These are phyloP conservation scores for Hippophae gyantsensis DNA, from an alignment of 306 rosid species.

Conservation along the genomic window DNA sequence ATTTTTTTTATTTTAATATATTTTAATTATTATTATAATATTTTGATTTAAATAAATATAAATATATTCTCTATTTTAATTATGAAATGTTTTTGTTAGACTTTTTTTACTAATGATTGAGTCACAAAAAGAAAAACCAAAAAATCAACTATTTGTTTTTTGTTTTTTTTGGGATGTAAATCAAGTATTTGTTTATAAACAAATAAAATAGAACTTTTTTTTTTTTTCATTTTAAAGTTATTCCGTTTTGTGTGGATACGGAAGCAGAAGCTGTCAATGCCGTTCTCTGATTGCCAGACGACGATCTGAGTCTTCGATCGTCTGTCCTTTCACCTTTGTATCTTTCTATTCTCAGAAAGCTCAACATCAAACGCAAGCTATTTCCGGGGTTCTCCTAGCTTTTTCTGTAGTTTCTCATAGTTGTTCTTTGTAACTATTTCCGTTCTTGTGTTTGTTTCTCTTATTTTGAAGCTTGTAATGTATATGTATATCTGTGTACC, in stretches of 20 bases:
- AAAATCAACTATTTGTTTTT: too few relatives aligned
- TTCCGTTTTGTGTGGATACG: conserved; percentile 56
- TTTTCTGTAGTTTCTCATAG: background rate
- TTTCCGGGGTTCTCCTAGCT: background rate
- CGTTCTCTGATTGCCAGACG: conserved; percentile 23
- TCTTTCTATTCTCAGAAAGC: conserved; percentile 24
- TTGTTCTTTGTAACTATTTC: background rate
- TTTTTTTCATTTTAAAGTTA: conserved; percentile 1
- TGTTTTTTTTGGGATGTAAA: too few relatives aligned
- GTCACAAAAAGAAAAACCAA: too few relatives aligned
- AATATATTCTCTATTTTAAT: too few relatives aligned
- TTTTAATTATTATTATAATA: too few relatives aligned
- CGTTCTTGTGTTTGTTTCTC: conserved; percentile 6
- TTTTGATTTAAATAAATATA: too few relatives aligned
- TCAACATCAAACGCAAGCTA: conserved; percentile 9
- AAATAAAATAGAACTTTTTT: too few relatives aligned
- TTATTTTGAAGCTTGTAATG: conserved; percentile 14
- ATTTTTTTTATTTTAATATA: too few relatives aligned
- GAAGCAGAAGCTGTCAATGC: conserved; percentile 38
- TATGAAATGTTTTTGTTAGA: too few relatives aligned
- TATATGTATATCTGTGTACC: conserved; percentile 4
- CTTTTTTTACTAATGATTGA: too few relatives aligned
- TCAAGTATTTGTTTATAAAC: too few relatives aligned
- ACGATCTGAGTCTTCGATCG: conserved; percentile 25
- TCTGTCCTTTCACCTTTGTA: conserved; percentile 20